A percentile compares a stretch with the other conserved stretches of the same genome.
phyloP scores from a whole-genome alignment of 2,329 filamentous ascomycete genomes.

The Aspergillus niger region DNA sequence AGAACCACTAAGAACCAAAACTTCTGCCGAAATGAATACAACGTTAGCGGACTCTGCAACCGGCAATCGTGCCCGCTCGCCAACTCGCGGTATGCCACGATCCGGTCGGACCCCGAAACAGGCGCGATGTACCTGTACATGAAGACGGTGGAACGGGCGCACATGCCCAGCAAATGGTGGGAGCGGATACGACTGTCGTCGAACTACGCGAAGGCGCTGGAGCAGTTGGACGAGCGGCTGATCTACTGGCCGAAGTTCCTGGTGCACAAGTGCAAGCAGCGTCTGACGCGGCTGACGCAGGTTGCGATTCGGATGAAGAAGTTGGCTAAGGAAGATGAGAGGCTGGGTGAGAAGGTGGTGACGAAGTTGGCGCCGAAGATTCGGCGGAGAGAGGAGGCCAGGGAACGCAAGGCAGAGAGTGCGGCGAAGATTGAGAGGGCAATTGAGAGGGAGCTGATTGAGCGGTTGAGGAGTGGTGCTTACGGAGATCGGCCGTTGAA shows the following conservation, averaged over 20 bases:
- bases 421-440: slow-evolving; percentile 93
- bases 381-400: slow-evolving; percentile 69
- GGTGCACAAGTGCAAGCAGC: slow-evolving; percentile 93
- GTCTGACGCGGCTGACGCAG: slow-evolving; percentile 87
- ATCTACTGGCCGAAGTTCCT: slow-evolving; percentile 96
- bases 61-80: slow-evolving; percentile 87
- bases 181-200: slow-evolving; percentile 85
- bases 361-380: slow-evolving; percentile 92
- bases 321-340: slow-evolving; percentile 84
- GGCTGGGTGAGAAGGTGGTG: slow-evolving; percentile 84
- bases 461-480: slow-evolving; percentile 84
- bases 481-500: slow-evolving; percentile 95
- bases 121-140: slow-evolving; percentile 92
- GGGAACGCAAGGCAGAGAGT: slow-evolving; percentile 74
- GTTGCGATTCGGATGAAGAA: slow-evolving; percentile 77
- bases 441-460: slow-evolving; percentile 92
- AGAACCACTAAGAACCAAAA: slow-evolving; percentile 83
- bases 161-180: slow-evolving; percentile 90
- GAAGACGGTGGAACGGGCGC: slow-evolving; percentile 88
- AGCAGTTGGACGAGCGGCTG: slow-evolving; percentile 80
- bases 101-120: slow-evolving; percentile 78
- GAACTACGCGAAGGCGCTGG: slow-evolving; percentile 87
- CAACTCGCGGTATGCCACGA: slow-evolving; percentile 89
- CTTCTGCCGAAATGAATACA: slow-evolving; percentile 95
- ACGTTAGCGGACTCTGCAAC: slow-evolving; percentile 80